phyloP scores from a whole-genome alignment of 2,329 filamentous ascomycete genomes.

The Claviceps humidiphila region DNA sequence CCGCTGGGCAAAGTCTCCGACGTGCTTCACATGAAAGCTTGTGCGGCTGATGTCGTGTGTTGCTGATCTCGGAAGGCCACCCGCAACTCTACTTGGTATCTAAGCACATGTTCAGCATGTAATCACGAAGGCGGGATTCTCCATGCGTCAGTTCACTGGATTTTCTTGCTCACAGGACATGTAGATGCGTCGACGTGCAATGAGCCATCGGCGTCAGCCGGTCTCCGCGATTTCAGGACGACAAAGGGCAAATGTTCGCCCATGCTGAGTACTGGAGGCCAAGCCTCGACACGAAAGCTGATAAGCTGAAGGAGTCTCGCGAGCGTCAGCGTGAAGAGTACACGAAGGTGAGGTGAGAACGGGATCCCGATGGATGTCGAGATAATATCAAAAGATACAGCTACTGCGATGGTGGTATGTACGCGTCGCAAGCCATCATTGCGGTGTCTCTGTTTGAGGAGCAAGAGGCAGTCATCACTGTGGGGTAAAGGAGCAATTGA shows the following conservation, averaged over 20 bases:
- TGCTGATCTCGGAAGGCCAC: conserved; percentile 22
- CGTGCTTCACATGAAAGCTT: conserved; percentile 43
- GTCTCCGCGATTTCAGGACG: conserved; percentile 37
- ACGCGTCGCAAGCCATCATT: neutral
- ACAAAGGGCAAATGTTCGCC: conserved; percentile 35
- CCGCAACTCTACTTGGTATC: conserved; percentile 8
- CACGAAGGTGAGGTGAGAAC: neutral
- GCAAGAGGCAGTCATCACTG: no score
- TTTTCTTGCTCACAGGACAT: conserved; percentile 16
- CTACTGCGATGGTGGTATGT: neutral
- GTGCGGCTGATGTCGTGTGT: conserved; percentile 46
- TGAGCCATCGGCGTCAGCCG: conserved; percentile 31
- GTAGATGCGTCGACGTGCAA: conserved; percentile 36
- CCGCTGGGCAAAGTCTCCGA: conserved; percentile 39
- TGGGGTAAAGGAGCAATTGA: no score
- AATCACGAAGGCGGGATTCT: neutral
- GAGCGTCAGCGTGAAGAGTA: no score
- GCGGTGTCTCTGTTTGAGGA: neutral
- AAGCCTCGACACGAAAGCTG: neutral
- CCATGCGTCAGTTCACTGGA: neutral
- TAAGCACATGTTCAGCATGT: neutral
- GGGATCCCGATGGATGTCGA: neutral
- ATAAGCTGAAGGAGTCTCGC: neutral
- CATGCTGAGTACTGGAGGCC: conserved; percentile 17
- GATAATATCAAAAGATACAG: neutral